These are phyloP conservation scores for Malbranchea zuffiana DNA, from an alignment of 2,329 filamentous ascomycete genomes.

Conservation along the genomic window DNA sequence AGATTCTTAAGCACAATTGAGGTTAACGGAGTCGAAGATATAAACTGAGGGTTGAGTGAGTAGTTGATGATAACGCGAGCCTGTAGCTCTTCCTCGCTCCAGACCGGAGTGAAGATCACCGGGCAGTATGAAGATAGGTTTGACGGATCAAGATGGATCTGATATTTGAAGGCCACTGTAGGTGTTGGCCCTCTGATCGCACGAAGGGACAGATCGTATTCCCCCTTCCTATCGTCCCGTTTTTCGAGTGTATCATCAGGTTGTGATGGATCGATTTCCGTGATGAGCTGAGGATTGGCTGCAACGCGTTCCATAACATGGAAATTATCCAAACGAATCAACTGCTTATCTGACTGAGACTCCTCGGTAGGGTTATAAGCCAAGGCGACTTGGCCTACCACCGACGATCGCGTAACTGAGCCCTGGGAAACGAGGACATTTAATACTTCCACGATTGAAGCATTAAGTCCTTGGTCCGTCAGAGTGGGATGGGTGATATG, in stretches of 20 bases:
- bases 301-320: slow-evolving; percentile 80
- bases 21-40: slow-evolving; percentile 30
- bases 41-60: slow-evolving; percentile 63
- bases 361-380: slow-evolving; percentile 51
- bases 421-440: slow-evolving; percentile 72
- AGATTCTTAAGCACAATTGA: slow-evolving; percentile 61
- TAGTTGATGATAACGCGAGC: slow-evolving; percentile 80
- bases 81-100: slow-evolving; percentile 77
- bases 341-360: slow-evolving; percentile 39
- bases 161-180: slow-evolving; percentile 83
- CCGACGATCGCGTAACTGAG: slow-evolving; percentile 56
- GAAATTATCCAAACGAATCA: slow-evolving; percentile 79
- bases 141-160: slow-evolving; percentile 59
- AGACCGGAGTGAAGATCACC: slow-evolving; percentile 60
- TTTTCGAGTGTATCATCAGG: slow-evolving; percentile 31
- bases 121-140: slow-evolving; percentile 54
- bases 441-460: slow-evolving; percentile 86
- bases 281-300: slow-evolving; percentile 83
- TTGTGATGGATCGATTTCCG: slow-evolving; percentile 40
- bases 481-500: slow-evolving; percentile 74
- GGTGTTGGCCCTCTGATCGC: slow-evolving; percentile 54
- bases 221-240: slow-evolving; percentile 56
- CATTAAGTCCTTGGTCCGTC: slow-evolving; percentile 66
- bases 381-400: slow-evolving; percentile 82
- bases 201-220: slow-evolving; percentile 65